These are phyloP conservation scores for Epichloe bromicola DNA, from an alignment of 2,329 filamentous ascomycete species.

Conservation along the genomic window DNA sequence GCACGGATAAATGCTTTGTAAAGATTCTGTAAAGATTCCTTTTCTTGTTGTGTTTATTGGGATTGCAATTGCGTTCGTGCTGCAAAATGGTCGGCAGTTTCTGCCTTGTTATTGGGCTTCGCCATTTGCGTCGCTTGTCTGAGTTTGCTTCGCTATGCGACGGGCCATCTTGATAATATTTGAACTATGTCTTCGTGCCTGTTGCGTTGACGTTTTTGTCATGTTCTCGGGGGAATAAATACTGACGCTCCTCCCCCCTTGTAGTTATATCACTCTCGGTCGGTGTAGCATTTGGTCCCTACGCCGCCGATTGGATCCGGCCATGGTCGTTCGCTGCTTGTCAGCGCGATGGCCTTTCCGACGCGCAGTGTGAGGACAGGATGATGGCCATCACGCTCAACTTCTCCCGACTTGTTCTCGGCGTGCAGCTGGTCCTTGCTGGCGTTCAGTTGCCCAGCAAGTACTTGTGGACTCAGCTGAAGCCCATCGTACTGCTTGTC, in stretches of 20 bases:
- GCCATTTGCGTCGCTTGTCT: too few species aligned
- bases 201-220: too few species aligned
- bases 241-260: neutral
- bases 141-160: too few species aligned
- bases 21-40: too few species aligned
- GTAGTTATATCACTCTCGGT: conserved; percentile 67
- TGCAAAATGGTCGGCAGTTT: too few species aligned
- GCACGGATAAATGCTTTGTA: neutral
- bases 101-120: too few species aligned
- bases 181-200: too few species aligned
- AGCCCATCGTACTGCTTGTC: conserved; percentile 57
- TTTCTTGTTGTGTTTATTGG: too few species aligned
- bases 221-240: too few species aligned
- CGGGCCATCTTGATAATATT: too few species aligned
- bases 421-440: conserved; percentile 79
- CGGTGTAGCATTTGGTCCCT: conserved; percentile 66
- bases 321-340: conserved; percentile 59
- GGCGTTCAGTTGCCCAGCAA: conserved; percentile 78
- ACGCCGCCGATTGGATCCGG: conserved; percentile 61
- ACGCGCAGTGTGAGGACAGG: conserved; percentile 29
- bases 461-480: conserved; percentile 71
- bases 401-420: conserved; percentile 77
- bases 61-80: too few species aligned
- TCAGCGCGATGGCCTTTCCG: conserved; percentile 8
- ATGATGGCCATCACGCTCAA: conserved; percentile 65